These are phyloP conservation scores for Aspergillus viridinutans DNA, from an alignment of 2,329 filamentous ascomycete genomes.

Conservation along the genomic window DNA sequence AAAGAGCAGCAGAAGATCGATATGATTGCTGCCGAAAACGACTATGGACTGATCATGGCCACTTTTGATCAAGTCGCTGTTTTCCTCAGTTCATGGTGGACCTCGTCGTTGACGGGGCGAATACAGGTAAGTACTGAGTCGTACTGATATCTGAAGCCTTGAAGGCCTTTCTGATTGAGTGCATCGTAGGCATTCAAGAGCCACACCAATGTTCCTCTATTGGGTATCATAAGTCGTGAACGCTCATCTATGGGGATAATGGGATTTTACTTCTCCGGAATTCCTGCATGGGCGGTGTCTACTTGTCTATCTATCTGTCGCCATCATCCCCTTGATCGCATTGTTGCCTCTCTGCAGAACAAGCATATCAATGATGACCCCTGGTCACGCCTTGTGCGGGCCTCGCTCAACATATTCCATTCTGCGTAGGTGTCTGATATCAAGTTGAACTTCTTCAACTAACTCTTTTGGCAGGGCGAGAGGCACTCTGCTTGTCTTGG, in stretches of 20 bases:
- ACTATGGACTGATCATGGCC: constrained; percentile 40
- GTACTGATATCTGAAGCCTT: background rate
- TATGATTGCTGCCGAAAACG: constrained; percentile 39
- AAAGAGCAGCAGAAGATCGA: constrained; percentile 38
- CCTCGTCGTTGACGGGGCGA: constrained; percentile 33
- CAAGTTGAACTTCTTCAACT: constrained; percentile 7
- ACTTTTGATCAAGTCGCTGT: constrained; percentile 39
- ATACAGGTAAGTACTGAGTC: constrained; percentile 31
- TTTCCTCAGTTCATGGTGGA: constrained; percentile 42
- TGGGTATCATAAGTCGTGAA: constrained; percentile 36
- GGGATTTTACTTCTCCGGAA: constrained; percentile 39
- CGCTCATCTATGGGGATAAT: constrained; percentile 28
- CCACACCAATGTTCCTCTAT: constrained; percentile 34
- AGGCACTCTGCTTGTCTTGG: constrained; percentile 33
- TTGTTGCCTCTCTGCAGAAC: constrained; percentile 27
- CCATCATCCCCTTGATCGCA: constrained; percentile 34
- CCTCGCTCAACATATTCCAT: constrained; percentile 24
- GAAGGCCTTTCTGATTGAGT: constrained; percentile 3
- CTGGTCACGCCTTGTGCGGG: constrained; percentile 23
- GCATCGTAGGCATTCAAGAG: constrained; percentile 33
- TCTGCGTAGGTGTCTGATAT: constrained; percentile 23
- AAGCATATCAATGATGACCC: constrained; percentile 22
- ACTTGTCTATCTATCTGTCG: constrained; percentile 36
- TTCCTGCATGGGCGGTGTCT: constrained; percentile 37
- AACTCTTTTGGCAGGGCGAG: constrained; percentile 27